phyloP scores from a whole-genome alignment of 495 filamentous ascomycete species.

The Penicillium cataractarum region DNA sequence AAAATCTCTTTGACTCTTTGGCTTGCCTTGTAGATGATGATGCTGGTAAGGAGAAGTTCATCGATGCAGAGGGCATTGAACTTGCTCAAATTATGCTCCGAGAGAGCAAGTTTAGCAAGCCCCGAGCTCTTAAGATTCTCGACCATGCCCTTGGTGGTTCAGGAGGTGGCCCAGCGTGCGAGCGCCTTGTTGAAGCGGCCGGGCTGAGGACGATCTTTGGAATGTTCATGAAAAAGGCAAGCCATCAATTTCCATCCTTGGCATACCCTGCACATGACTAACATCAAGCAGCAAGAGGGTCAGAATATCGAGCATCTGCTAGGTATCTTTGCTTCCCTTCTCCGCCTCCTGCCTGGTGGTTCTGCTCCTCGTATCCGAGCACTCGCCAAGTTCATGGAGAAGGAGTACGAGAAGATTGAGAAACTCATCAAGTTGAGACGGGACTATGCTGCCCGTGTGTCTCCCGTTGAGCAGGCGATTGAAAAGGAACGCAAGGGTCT shows the following conservation, averaged over 20 bases:
- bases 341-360: conserved; percentile 78
- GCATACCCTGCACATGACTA: conserved; percentile 17
- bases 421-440: conserved; percentile 71
- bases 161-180: conserved; percentile 61
- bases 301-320: conserved; percentile 81
- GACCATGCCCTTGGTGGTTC: conserved; percentile 78
- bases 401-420: conserved; percentile 82
- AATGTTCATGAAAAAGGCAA: conserved; percentile 87
- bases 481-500: conserved; percentile 53
- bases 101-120: conserved; percentile 79
- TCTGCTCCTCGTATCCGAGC: conserved; percentile 78
- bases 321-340: conserved; percentile 83
- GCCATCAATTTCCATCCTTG: not conserved
- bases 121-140: conserved; percentile 73
- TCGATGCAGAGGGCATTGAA: conserved; percentile 91
- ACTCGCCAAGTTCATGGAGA: conserved; percentile 94
- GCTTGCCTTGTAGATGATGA: conserved; percentile 78
- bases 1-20: conserved; percentile 86
- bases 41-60: conserved; percentile 77
- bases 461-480: conserved; percentile 68
- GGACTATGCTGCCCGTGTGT: conserved; percentile 69
- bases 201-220: conserved; percentile 85
- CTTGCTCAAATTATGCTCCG: conserved; percentile 87
- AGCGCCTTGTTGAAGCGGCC: conserved; percentile 76
- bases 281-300: conserved; percentile 57